These are phyloP conservation scores for Adansonia gregorii DNA, from an alignment of 441 rosid genomes.

Conservation along the genomic window DNA sequence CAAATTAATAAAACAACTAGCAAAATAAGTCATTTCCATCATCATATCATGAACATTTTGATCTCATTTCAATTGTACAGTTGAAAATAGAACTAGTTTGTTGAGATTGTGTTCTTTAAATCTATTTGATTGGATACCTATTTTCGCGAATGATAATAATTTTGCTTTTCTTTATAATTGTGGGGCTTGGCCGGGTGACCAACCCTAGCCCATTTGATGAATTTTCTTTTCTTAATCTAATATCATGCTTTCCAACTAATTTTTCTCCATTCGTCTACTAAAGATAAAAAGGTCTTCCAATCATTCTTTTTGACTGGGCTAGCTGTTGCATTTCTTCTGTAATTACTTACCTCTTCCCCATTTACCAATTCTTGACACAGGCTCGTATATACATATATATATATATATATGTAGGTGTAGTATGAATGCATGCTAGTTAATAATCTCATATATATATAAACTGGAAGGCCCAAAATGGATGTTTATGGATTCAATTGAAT, in stretches of 20 bases:
- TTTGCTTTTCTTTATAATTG: neutral
- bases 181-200: neutral
- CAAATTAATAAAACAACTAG: no score
- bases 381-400: neutral
- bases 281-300: slow-evolving; percentile 1
- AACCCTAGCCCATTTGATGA: neutral
- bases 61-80: neutral
- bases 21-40: neutral
- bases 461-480: no score
- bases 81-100: neutral
- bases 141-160: neutral
- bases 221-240: slow-evolving; percentile 1
- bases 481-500: no score
- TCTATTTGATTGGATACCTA: neutral
- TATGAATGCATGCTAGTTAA: neutral
- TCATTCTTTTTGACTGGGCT: slow-evolving; percentile 12
- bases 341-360: neutral
- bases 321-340: neutral
- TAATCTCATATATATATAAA: no score
- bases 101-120: slow-evolving; percentile 1
- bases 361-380: neutral
- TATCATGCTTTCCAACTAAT: slow-evolving; percentile 1
- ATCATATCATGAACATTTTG: slow-evolving; percentile 1
- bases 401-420: neutral
- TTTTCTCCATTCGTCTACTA: neutral